Percentiles rank a stretch among this genome's conserved stretches.
phyloP scores from a whole-genome alignment of 2,329 filamentous ascomycete genomes.

The Pseudocercospora vitis region DNA sequence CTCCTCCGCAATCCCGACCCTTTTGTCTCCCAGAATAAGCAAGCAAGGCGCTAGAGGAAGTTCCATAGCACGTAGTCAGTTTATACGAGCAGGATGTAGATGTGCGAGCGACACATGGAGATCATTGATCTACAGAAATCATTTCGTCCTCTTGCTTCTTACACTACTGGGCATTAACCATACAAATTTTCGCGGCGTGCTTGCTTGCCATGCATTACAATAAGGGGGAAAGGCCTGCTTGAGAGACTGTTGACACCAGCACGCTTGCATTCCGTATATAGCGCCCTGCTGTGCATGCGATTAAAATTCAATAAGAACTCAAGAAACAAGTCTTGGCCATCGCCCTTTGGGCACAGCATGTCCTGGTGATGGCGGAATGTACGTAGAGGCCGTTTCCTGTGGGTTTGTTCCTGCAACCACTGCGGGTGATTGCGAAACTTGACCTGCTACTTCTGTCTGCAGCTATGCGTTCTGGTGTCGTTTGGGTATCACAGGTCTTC shows the following conservation, averaged over 20 bases:
- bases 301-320: not conserved
- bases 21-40: too few species aligned
- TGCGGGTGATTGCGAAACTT: not conserved
- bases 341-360: not conserved
- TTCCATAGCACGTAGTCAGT: too few species aligned
- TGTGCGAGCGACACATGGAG: too few species aligned
- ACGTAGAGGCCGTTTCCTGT: conserved; percentile 1
- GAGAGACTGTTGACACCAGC: conserved; percentile 9
- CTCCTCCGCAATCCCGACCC: too few species aligned
- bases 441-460: not conserved
- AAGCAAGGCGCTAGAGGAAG: too few species aligned
- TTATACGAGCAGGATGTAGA: too few species aligned
- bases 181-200: conserved; percentile 5
- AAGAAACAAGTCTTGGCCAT: conserved; percentile 4
- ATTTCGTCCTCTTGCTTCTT: not conserved
- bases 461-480: not conserved
- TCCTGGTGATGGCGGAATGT: conserved; percentile 1
- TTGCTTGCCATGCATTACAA: conserved; percentile 6
- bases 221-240: not conserved
- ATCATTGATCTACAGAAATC: too few species aligned
- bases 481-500: not conserved
- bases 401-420: not conserved
- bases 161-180: not conserved
- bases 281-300: conserved; percentile 5
- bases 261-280: not conserved